Conservation (phyloP, 2,329 filamentous ascomycete species). For the Aspergillus glaucus region DNA sequence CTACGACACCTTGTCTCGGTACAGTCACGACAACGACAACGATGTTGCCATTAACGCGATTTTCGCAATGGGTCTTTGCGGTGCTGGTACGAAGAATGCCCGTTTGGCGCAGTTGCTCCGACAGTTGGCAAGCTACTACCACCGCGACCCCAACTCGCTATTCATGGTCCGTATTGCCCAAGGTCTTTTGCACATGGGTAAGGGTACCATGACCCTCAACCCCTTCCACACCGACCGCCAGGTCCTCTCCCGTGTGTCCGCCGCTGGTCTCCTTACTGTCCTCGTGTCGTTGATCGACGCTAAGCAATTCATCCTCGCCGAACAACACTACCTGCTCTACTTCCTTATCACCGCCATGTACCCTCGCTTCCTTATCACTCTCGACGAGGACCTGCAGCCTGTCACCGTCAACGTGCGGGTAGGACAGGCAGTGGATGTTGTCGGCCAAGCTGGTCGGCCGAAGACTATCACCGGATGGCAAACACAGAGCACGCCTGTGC, state of each 20-base stretch:
- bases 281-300: slow-evolving; percentile 92
- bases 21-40: slow-evolving; percentile 97
- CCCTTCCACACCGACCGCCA: slow-evolving; percentile 99
- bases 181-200: slow-evolving; percentile 97
- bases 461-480: slow-evolving; percentile 99
- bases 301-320: slow-evolving; percentile 70
- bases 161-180: slow-evolving; percentile 99
- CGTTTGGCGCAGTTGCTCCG: slow-evolving; percentile 88
- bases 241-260: slow-evolving; percentile 84
- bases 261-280: slow-evolving; percentile 82
- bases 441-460: slow-evolving; percentile 90
- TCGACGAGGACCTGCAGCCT: slow-evolving; percentile 90
- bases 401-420: slow-evolving; percentile 94
- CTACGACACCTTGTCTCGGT: slow-evolving; percentile 94
- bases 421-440: slow-evolving; percentile 95
- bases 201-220: slow-evolving; percentile 90
- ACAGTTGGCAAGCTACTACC: slow-evolving; percentile 96
- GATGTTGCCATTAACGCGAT: slow-evolving; percentile 98
- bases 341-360: slow-evolving; percentile 96
- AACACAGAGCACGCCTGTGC: slow-evolving; percentile 96
- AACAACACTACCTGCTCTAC: slow-evolving; percentile 90
- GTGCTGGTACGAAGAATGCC: slow-evolving; percentile 96
- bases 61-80: slow-evolving; percentile 96
- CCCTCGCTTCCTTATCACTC: slow-evolving; percentile 89
- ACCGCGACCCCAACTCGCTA: slow-evolving; percentile 87